Base-by-base conservation (phyloP, 2,329 filamentous ascomycete species). In the Cryphonectria parasitica region DNA sequence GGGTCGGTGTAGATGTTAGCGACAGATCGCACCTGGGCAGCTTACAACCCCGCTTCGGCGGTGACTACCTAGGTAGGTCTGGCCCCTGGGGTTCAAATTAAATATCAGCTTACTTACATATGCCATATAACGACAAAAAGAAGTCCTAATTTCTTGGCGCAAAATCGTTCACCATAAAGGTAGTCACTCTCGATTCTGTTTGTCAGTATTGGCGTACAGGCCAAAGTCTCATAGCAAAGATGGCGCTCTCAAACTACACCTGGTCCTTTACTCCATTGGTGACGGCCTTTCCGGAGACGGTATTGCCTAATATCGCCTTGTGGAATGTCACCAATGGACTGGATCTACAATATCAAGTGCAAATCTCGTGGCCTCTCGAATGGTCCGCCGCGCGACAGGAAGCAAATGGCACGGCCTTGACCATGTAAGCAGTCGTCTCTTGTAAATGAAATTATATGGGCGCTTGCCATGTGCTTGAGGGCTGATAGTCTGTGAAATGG, bases 241-340 rank as follows among this genome's bases (percentile, higher is more conserved):
- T 70, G 69, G 28, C 69, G 25, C 65, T 68, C 36, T 28, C 64
- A 34, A 70, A 70, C 22, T 64, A 58, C 81, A 78, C 34, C 76
- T 77, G 73, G 73, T 68, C 52, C 2, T 73, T 74, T 52, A 67
- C 66, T n/a, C 69, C 69, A 2, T 69, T 73, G 31, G 61, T 74
- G 22, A 56, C 67, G 4, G 39, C 67, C 6, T 71, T 74, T 34
- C 71, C 71, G 0, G 64, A 66, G 43, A 69, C 71, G 17, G 60
- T 74, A 28, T 52, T 73, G 5, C 73, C 73, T 2, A 74, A 74
- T n/a, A 56, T 73, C 22, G 71, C 73, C 2, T 68, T 68, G 31
- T 74, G 73, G 73, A 73, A 72, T 52, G 69, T 69, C 49, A 70
- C 73, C n/a, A 73, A 73, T 41, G 71, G 62, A 19, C 39, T 58